Percentiles rank a stretch among this genome's conserved stretches.
Conservation (phyloP, 148 eudicot species). For the Persicaria tinctoria region DNA sequence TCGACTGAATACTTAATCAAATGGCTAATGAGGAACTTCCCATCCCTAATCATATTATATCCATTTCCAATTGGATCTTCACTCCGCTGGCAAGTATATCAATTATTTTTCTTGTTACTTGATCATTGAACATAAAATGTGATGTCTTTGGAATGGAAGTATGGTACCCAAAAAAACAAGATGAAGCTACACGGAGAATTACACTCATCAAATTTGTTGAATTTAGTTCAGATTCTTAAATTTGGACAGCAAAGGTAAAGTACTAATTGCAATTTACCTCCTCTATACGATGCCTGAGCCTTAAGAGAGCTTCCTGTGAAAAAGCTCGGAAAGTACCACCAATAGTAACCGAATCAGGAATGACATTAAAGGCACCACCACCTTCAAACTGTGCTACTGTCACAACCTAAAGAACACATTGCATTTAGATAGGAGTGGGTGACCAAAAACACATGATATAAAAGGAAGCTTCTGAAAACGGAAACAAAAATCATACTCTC, state of each 20-base stretch:
- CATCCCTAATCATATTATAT: no score
- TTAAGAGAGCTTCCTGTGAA: slow-evolving; percentile 49
- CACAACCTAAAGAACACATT: slow-evolving; percentile 48
- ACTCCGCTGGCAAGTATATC: no score
- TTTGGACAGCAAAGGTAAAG: neutral
- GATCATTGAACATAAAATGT: neutral
- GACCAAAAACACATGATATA: neutral
- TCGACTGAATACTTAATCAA: no score
- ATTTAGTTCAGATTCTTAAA: neutral
- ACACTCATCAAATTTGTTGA: no score
- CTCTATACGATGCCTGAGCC: slow-evolving; percentile 62
- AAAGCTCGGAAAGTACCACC: slow-evolving; percentile 93
- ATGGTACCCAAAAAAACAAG: neutral
- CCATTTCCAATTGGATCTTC: no score
- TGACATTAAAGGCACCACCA: slow-evolving; percentile 93
- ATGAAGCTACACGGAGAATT: neutral
- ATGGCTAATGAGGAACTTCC: no score
- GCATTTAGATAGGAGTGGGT: neutral
- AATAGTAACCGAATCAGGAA: slow-evolving; percentile 92
- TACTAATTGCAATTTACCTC: slow-evolving; percentile 42
- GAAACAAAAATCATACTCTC: neutral
- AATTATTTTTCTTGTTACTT: no score
- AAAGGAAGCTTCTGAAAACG: neutral
- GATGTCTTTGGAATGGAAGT: neutral
- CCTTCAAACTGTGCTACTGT: slow-evolving; percentile 90